Conservation (phyloP, 2,329 filamentous ascomycete genomes). For the Parasarocladium wereldwijsianum region DNA sequence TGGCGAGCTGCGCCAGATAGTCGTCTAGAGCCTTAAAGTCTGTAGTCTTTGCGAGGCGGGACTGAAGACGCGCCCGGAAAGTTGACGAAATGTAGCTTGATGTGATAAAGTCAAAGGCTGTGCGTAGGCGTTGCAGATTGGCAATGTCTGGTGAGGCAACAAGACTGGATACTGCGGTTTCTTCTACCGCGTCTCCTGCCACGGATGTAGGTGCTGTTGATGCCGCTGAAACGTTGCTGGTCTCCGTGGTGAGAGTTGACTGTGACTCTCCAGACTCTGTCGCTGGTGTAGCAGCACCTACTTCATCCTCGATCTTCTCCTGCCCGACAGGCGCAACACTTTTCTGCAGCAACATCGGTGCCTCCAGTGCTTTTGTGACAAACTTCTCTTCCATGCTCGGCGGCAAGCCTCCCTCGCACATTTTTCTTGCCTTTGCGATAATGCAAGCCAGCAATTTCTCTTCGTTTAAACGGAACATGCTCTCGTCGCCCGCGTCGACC, state of each 20-base stretch:
- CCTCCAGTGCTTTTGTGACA: slow-evolving; percentile 59
- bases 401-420: slow-evolving; percentile 54
- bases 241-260: slow-evolving; percentile 20
- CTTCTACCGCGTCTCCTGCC: slow-evolving; percentile 16
- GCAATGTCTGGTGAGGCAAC: slow-evolving; percentile 32
- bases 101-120: slow-evolving; percentile 50
- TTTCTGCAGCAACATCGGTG: slow-evolving; percentile 57
- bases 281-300: slow-evolving; percentile 13
- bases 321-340: slow-evolving; percentile 25
- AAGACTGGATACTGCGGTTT: slow-evolving; percentile 25
- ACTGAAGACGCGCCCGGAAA: slow-evolving; percentile 27
- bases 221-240: slow-evolving; percentile 21
- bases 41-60: slow-evolving; percentile 23
- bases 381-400: slow-evolving; percentile 76
- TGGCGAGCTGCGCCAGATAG: slow-evolving; percentile 52
- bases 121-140: slow-evolving; percentile 47
- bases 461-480: slow-evolving; percentile 68
- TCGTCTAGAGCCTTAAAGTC: slow-evolving; percentile 59
- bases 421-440: slow-evolving; percentile 54
- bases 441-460: slow-evolving; percentile 53
- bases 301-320: slow-evolving; percentile 9
- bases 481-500: slow-evolving; percentile 70
- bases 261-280: slow-evolving; percentile 24
- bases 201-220: slow-evolving; percentile 32
- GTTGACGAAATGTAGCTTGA: slow-evolving; percentile 40